Conservation (phyloP, 2,329 filamentous ascomycete species). For the Grosmannia huntii region DNA sequence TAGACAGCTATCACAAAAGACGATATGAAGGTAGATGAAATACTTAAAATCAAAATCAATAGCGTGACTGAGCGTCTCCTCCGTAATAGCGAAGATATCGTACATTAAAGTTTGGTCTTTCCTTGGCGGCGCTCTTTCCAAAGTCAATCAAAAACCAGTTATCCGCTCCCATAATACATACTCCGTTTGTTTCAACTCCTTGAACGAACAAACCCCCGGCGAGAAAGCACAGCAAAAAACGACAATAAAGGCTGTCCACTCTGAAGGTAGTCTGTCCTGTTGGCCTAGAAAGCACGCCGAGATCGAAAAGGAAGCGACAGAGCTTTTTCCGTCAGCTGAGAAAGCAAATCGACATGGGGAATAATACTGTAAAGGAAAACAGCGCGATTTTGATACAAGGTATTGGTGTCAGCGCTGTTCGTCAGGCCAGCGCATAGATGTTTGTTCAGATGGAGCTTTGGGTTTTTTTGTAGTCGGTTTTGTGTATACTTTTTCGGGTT, state of each 20-base stretch:
- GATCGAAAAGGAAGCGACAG: neutral
- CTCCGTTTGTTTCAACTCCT: neutral
- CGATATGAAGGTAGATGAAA: neutral
- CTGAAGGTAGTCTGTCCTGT: neutral
- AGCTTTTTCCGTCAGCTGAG: neutral
- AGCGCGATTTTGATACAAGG: neutral
- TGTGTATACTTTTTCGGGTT: neutral
- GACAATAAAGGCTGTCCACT: neutral
- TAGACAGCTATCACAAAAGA: neutral
- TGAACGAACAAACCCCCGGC: neutral
- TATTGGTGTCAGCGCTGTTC: neutral
- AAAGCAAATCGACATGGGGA: neutral
- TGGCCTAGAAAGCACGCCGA: neutral
- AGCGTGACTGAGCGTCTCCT: neutral
- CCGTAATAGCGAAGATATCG: neutral
- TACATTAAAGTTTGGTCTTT: neutral
- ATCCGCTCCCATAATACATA: neutral
- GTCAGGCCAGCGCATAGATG: neutral
- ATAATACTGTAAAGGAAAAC: neutral
- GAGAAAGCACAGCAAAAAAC: neutral
- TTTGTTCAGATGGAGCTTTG: neutral
- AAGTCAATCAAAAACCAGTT: neutral
- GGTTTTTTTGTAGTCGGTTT: neutral
- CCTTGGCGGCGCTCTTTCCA: neutral
- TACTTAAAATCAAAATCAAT: neutral